Conservation (phyloP, 2,329 filamentous ascomycete species). For the Acrocalymma vagum region DNA sequence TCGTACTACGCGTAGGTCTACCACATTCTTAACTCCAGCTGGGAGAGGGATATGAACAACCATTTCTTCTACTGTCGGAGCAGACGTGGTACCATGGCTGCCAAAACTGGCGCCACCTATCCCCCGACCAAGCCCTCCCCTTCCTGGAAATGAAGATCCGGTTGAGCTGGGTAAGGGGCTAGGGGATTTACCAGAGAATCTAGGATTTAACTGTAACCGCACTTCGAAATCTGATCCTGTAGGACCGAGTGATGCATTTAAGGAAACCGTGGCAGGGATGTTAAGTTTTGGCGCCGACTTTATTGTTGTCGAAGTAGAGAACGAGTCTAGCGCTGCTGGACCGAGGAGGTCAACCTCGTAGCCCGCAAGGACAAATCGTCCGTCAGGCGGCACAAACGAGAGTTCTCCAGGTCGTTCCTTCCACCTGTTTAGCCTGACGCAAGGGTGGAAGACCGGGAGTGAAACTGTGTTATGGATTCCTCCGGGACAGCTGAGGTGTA, state of each 20-base stretch:
- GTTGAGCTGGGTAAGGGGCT: conserved; percentile 48
- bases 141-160: conserved; percentile 18
- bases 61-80: conserved; percentile 73
- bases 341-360: conserved; percentile 94
- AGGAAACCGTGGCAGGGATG: conserved; percentile 81
- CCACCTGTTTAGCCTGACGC: conserved; percentile 90
- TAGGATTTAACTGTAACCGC: conserved; percentile 72
- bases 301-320: conserved; percentile 31
- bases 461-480: conserved; percentile 80
- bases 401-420: conserved; percentile 86
- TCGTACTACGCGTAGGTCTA: conserved; percentile 79
- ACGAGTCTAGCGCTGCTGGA: conserved; percentile 59
- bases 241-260: conserved; percentile 80
- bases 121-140: conserved; percentile 27
- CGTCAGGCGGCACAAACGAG: conserved; percentile 96
- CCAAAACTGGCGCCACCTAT: conserved; percentile 38
- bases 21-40: conserved; percentile 79
- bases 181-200: conserved; percentile 50
- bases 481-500: conserved; percentile 77
- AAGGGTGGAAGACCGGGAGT: conserved; percentile 94
- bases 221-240: conserved; percentile 89
- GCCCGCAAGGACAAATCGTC: conserved; percentile 88
- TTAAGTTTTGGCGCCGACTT: conserved; percentile 66
- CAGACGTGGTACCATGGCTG: conserved; percentile 41
- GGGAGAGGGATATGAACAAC: conserved; percentile 82